Evolutionary conservation across 2,329 filamentous ascomycete genomes (phyloP).

Genomic region (Lecanicillium sp.): DNA sequence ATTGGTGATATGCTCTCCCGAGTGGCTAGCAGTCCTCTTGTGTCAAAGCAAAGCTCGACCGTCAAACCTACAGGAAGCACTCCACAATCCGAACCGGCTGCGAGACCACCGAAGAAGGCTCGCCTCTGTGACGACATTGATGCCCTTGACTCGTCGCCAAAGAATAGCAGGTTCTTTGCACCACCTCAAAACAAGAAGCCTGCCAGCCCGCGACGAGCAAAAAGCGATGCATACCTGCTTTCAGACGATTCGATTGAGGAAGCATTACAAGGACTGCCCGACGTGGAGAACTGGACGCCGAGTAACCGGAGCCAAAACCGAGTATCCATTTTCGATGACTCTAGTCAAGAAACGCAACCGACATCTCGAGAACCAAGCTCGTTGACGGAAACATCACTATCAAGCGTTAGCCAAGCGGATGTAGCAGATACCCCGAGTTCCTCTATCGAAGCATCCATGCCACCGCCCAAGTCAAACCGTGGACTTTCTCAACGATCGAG

Average conservation of each 20-base stretch:
- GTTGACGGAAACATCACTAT: slow-evolving; percentile 9
- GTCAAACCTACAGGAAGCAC: slow-evolving; percentile 9
- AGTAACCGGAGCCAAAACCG: slow-evolving; percentile 25
- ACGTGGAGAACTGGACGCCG: slow-evolving; percentile 40
- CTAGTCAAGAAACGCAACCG: slow-evolving; percentile 15
- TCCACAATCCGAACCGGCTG: slow-evolving; percentile 15
- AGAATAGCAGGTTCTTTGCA: slow-evolving; percentile 49
- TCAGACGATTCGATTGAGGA: slow-evolving; percentile 52
- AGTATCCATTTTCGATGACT: slow-evolving; percentile 38
- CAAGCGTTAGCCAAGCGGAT: neutral
- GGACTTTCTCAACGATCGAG: slow-evolving; percentile 13
- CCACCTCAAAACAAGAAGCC: slow-evolving; percentile 16
- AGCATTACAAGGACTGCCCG: slow-evolving; percentile 40
- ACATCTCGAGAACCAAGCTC: slow-evolving; percentile 2
- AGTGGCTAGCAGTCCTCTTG: slow-evolving; percentile 14
- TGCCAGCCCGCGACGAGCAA: slow-evolving; percentile 19
- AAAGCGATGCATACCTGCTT: slow-evolving; percentile 35
- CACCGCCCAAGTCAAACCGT: slow-evolving; percentile 18
- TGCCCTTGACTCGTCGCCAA: slow-evolving; percentile 22
- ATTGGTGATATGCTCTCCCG: slow-evolving; percentile 33
- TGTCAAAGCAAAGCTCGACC: slow-evolving; percentile 11
- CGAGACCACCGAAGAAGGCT: slow-evolving; percentile 47
- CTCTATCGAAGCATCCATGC: slow-evolving; percentile 17
- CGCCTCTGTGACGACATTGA: slow-evolving; percentile 41
- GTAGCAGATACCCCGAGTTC: slow-evolving; percentile 13